Percentiles rank a stretch among this genome's conserved stretches.
phyloP scores from a whole-genome alignment of 2,329 filamentous ascomycete species.

The Colletotrichum zoysiae region DNA sequence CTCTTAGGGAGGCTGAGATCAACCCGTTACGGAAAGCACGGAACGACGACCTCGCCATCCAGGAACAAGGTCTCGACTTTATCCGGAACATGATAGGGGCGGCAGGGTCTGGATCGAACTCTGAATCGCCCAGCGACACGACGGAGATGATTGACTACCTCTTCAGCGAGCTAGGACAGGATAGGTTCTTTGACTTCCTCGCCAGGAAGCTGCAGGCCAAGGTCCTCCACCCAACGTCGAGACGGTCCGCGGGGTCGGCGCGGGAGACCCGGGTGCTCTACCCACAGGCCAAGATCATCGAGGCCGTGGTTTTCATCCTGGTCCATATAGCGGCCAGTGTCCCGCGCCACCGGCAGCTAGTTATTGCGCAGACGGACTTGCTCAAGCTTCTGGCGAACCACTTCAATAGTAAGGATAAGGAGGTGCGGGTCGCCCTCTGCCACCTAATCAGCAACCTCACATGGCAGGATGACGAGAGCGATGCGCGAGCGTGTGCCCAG shows the following conservation, averaged over 20 bases:
- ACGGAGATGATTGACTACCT: slow-evolving; percentile 87
- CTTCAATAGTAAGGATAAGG: slow-evolving; percentile 77
- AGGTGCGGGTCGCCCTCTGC: slow-evolving; percentile 82
- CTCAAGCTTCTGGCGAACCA: slow-evolving; percentile 80
- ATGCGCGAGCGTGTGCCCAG: slow-evolving; percentile 73
- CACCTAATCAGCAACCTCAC: slow-evolving; percentile 90
- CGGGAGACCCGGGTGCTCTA: slow-evolving; percentile 65
- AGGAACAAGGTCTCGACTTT: slow-evolving; percentile 91
- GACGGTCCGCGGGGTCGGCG: slow-evolving; percentile 50
- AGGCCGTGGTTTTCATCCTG: slow-evolving; percentile 83
- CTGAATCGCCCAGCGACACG: slow-evolving; percentile 64
- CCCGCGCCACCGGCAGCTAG: slow-evolving; percentile 80
- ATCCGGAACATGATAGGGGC: slow-evolving; percentile 89
- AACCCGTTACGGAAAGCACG: slow-evolving; percentile 76
- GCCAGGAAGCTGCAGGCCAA: slow-evolving; percentile 80
- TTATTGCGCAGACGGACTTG: slow-evolving; percentile 82
- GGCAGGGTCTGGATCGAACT: slow-evolving; percentile 59
- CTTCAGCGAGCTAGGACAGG: slow-evolving; percentile 80
- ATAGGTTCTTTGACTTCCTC: slow-evolving; percentile 84
- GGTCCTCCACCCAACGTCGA: slow-evolving; percentile 65
- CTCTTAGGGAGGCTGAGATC: slow-evolving; percentile 74
- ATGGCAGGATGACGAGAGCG: slow-evolving; percentile 80
- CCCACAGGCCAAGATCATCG: slow-evolving; percentile 77
- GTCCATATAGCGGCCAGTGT: slow-evolving; percentile 89
- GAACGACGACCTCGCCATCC: slow-evolving; percentile 84